phyloP scores from a whole-genome alignment of 768 basidiomycete species.

The Boletus coccyginus region DNA sequence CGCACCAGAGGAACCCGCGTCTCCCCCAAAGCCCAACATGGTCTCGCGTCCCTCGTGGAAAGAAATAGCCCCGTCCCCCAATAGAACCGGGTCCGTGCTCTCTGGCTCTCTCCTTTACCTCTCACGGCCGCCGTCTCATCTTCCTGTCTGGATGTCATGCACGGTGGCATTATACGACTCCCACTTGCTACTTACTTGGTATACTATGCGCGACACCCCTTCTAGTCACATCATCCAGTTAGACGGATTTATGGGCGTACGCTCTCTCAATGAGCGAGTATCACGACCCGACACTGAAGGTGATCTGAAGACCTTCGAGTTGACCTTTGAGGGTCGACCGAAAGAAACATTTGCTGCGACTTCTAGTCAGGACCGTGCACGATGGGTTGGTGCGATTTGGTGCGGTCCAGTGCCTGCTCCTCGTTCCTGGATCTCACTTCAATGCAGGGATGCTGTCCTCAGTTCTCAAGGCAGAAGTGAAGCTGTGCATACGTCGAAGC shows the following conservation, averaged over 20 bases:
- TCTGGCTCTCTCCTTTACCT: slow-evolving; percentile 47
- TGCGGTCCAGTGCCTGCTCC: slow-evolving; percentile 27
- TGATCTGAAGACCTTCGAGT: slow-evolving; percentile 58
- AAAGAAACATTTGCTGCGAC: slow-evolving; percentile 61
- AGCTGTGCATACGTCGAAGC: not conserved
- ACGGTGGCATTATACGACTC: slow-evolving; percentile 34
- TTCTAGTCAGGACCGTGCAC: slow-evolving; percentile 61
- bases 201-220: slow-evolving; percentile 39
- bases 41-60: not conserved
- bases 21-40: not conserved
- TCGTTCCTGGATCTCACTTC: not conserved
- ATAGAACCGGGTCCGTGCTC: not conserved
- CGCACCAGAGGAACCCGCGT: not conserved
- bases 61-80: not conserved
- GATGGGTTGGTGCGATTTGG: slow-evolving; percentile 78
- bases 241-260: slow-evolving; percentile 57
- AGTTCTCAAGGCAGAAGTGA: slow-evolving; percentile 31
- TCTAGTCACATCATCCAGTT: slow-evolving; percentile 48
- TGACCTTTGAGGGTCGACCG: slow-evolving; percentile 52
- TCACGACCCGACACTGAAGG: slow-evolving; percentile 41
- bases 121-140: slow-evolving; percentile 29
- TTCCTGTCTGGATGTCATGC: slow-evolving; percentile 52
- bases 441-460: slow-evolving; percentile 57
- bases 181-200: slow-evolving; percentile 49
- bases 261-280: slow-evolving; percentile 52